A percentile compares a stretch with the other conserved stretches of the same genome.
These are phyloP conservation scores for Sungouiella thailandica DNA, from an alignment of 805 yeast genomes.

Conservation along the genomic window DNA sequence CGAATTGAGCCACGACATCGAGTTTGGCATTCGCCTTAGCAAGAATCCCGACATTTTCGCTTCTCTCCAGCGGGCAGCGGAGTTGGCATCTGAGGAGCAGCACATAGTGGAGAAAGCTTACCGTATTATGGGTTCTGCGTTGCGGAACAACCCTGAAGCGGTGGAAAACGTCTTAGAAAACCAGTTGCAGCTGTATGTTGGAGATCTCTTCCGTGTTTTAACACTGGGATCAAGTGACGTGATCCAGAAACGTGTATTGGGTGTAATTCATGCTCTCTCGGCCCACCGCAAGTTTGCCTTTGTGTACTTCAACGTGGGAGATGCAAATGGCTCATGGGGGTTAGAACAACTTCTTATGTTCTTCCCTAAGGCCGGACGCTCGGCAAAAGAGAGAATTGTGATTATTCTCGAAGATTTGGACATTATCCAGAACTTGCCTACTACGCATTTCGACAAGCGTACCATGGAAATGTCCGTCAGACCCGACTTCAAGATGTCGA, in stretches of 20 bases:
- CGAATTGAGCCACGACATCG: constrained; percentile 65
- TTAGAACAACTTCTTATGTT: constrained; percentile 20
- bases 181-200: constrained; percentile 15
- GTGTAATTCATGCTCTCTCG: constrained; percentile 45
- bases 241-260: constrained; percentile 45
- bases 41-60: constrained; percentile 27
- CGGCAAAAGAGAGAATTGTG: constrained; percentile 35
- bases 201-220: constrained; percentile 19
- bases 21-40: constrained; percentile 51
- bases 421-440: constrained; percentile 8
- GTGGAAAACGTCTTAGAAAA: constrained; percentile 29
- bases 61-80: constrained; percentile 23
- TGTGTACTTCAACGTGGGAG: constrained; percentile 18
- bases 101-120: constrained; percentile 42
- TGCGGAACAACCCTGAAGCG: constrained; percentile 73
- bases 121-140: constrained; percentile 58
- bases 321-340: constrained; percentile 13
- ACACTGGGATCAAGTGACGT: constrained; percentile 19
- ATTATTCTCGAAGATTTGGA: constrained; percentile 45
- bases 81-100: constrained; percentile 6
- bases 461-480: constrained; percentile 13
- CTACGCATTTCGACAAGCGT: constrained; percentile 13
- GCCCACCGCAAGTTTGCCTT: constrained; percentile 30
- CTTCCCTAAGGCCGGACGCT: constrained; percentile 23
- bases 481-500: constrained; percentile 30